phyloP scores from a whole-genome alignment of 257 asterid genomes.

The Solanum dulcamara region DNA sequence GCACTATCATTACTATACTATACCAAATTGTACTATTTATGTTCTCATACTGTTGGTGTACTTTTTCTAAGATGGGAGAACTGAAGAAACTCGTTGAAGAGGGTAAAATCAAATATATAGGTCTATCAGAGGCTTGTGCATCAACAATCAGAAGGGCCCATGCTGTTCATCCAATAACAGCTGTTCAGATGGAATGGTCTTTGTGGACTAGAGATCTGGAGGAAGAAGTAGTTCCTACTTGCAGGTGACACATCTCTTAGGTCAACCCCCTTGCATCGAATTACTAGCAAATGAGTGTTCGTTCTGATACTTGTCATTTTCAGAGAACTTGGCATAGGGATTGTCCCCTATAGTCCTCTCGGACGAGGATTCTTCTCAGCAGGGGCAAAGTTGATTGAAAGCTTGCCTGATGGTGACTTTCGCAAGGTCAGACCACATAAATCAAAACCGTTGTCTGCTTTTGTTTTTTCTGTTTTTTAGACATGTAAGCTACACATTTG shows the following conservation, averaged over 20 bases:
- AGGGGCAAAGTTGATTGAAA: constrained; percentile 13
- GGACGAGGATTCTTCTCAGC: constrained; percentile 23
- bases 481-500: neutral
- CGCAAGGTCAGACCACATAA: constrained; percentile 15
- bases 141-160: constrained; percentile 27
- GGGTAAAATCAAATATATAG: constrained; percentile 22
- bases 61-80: constrained; percentile 18
- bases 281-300: neutral
- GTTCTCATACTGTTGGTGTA: neutral
- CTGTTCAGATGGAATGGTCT: no score
- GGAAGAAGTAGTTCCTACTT: constrained; percentile 21
- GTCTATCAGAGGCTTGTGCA: constrained; percentile 23
- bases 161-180: constrained; percentile 20
- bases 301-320: neutral
- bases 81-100: constrained; percentile 23
- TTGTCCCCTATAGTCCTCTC: constrained; percentile 31
- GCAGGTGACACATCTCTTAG: constrained; percentile 7
- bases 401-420: constrained; percentile 11
- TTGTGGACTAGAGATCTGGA: constrained; percentile 25
- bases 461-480: neutral
- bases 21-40: neutral
- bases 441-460: neutral
- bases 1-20: neutral
- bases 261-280: neutral
- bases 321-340: constrained; percentile 32